Conservation (phyloP, 768 basidiomycete species). For the Mycena capillaripes region DNA sequence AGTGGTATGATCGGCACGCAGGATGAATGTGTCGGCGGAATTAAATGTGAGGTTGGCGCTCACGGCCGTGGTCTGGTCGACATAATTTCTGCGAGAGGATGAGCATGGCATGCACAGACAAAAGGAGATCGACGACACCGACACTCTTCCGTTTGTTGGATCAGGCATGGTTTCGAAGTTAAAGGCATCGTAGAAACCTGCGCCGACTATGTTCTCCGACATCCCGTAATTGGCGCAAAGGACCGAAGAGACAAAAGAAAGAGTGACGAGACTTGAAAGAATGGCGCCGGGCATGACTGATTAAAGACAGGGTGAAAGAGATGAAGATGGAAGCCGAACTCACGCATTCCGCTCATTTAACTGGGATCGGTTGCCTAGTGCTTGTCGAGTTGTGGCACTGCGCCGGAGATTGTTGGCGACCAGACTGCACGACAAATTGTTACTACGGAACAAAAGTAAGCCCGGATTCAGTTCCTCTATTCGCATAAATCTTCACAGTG, state of each 20-base stretch:
- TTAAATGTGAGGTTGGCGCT: conserved; percentile 68
- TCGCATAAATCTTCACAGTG: too few relatives aligned
- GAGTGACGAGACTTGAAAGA: neutral
- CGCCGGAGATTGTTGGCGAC: too few relatives aligned
- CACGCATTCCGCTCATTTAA: too few relatives aligned
- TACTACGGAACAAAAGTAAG: too few relatives aligned
- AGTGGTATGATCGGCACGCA: conserved; percentile 65
- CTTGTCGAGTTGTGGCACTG: too few relatives aligned
- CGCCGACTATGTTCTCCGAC: conserved; percentile 58
- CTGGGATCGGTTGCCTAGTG: too few relatives aligned
- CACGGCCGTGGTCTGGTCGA: conserved; percentile 53
- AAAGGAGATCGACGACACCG: conserved; percentile 44
- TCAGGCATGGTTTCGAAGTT: conserved; percentile 63
- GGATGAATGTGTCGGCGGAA: conserved; percentile 60
- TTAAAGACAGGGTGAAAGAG: neutral
- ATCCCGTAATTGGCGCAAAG: conserved; percentile 57
- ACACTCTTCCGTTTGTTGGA: conserved; percentile 76
- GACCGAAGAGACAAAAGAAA: conserved; percentile 28
- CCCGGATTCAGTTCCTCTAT: too few relatives aligned
- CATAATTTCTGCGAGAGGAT: conserved; percentile 51
- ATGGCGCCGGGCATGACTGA: conserved; percentile 8
- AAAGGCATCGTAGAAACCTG: conserved; percentile 64
- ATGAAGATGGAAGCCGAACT: too few relatives aligned
- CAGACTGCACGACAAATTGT: too few relatives aligned
- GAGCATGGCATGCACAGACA: neutral